Base-by-base conservation (phyloP, 1,284 basidiomycete species). In the Ustilago xerochloae region DNA sequence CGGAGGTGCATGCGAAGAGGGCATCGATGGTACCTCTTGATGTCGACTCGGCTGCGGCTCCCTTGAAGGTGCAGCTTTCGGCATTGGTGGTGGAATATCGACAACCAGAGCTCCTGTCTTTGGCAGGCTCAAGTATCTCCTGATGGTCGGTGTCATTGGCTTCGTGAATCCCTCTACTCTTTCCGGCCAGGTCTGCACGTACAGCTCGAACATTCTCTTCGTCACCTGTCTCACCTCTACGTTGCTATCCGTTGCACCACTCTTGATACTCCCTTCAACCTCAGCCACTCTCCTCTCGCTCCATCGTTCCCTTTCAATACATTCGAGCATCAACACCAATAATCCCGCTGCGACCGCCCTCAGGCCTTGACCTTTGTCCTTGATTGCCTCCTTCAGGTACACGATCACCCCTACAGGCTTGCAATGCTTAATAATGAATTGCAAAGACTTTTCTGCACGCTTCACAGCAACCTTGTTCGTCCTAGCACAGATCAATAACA, bases 401-500 rank as follows among this genome's bases (percentile, higher is more conserved):
- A 75, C 53, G 7, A 87, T 56, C 22, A 87, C 78, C 0, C 70
- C 36, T 0, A 83, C 68, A 0, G 86, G 70, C 1, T 77, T 84
- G 68, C 87, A 87, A 69, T 87, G 81, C 5, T 83, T 77, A 29
- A 87, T 83, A 52, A 88, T 86, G 9, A 85, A 84, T 7, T 80
- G 59, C 2, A 88, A 75, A 32, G 84, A 85, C 67, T 86, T 86
- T 47, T 87, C 86, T 0, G 86, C 85, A 16, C 87, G 80, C 48
- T 85, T 85, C 12, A 87, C 74, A 32, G 85, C 85, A 8, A 88
- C 86, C 72, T 87, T 87, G 81, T 87, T 87, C 0, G 87, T 87
- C 32, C 87, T 77, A 1, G 85, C 85, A 50, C 87, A 86, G 33
- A 87, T 84, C 18, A 81, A 75, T 48, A 87, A 69, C 5, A 87